These are phyloP conservation scores for Dryas integrifolia DNA, from an alignment of 331 rosid genomes.

Conservation along the genomic window DNA sequence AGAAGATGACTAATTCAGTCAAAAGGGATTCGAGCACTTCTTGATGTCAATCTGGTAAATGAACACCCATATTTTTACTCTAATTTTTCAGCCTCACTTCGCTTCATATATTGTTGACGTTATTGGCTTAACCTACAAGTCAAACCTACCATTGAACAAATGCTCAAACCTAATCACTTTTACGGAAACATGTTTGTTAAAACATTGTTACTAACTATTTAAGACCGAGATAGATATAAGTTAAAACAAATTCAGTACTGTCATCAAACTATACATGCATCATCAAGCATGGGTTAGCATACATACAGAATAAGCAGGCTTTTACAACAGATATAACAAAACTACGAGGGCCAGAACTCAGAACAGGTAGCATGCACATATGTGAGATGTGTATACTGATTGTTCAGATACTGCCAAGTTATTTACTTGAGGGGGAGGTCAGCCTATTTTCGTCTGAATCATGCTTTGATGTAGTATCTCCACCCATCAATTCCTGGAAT, in stretches of 20 bases:
- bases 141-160: no score
- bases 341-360: neutral
- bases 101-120: no score
- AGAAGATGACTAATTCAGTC: no score
- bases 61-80: no score
- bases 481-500: constrained; percentile 89
- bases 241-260: neutral
- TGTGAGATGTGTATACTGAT: neutral
- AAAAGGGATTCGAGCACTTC: no score
- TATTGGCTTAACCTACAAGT: no score
- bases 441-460: constrained; percentile 80
- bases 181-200: no score
- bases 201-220: neutral
- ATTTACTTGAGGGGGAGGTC: constrained; percentile 65
- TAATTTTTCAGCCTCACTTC: no score
- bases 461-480: constrained; percentile 65
- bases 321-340: neutral
- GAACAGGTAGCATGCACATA: neutral
- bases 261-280: neutral
- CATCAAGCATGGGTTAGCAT: constrained; percentile 7
- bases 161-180: no score
- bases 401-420: constrained; percentile 22
- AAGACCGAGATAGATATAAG: neutral
- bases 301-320: neutral
- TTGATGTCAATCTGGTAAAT: no score